Evolutionary conservation across 139 green algal genomes (phyloP).

Genomic region (Micractinium sp.): DNA sequence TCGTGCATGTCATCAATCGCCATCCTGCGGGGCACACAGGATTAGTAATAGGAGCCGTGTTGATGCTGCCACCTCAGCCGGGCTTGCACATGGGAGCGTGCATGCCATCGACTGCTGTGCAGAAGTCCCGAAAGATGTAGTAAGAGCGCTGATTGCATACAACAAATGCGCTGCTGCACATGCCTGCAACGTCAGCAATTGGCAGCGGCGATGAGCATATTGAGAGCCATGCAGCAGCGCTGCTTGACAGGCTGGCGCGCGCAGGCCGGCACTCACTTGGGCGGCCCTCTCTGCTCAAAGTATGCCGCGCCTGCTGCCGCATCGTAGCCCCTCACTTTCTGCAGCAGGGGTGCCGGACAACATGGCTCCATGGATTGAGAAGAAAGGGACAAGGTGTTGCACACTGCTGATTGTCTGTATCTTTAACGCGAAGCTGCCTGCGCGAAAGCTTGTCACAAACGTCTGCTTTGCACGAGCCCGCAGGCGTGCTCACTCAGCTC

Average conservation of each 20-base stretch:
- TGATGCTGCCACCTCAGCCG: neutral
- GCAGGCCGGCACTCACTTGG: neutral
- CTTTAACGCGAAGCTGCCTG: too few relatives aligned
- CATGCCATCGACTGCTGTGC: too few relatives aligned
- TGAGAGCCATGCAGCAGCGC: neutral
- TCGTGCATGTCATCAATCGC: slow-evolving; percentile 29
- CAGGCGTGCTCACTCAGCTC: too few relatives aligned
- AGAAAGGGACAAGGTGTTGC: neutral
- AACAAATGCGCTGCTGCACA: too few relatives aligned
- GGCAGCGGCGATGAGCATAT: neutral
- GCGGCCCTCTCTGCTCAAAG: slow-evolving; percentile 10
- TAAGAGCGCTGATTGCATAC: too few relatives aligned
- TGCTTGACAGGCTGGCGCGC: neutral
- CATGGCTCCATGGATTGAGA: neutral
- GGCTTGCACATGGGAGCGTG: neutral
- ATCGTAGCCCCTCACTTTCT: slow-evolving; percentile 19
- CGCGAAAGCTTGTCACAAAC: too few relatives aligned
- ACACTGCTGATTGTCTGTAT: slow-evolving; percentile 14
- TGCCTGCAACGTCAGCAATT: too few relatives aligned
- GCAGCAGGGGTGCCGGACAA: neutral
- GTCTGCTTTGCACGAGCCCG: too few relatives aligned
- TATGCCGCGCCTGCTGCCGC: slow-evolving; percentile 1
- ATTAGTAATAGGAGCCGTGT: neutral
- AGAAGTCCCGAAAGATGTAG: too few relatives aligned
- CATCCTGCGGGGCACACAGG: neutral